Evolutionary conservation across 805 yeast species (phyloP), one percentile per base, ranked within the genome.

Genomic region (Hanseniaspora guilliermondii): DNA sequence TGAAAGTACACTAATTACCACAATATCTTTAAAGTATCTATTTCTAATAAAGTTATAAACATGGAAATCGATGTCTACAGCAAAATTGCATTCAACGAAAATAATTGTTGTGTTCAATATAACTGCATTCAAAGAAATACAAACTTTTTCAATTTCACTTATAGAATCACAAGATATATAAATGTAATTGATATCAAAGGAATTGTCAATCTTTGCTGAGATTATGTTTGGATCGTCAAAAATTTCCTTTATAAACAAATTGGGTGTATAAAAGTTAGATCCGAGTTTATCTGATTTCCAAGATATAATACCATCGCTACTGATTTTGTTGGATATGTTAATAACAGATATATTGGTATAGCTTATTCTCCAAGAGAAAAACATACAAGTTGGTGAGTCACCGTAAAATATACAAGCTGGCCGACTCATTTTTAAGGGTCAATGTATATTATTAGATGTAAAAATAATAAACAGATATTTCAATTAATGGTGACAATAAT

Each of bases 261-360:
- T 66, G 11, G 70, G 69, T 14, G 62, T 61, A 53, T 66, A 67
- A 48, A 63, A 65, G 56, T 63, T 65, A 7, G 68, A 64, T 4
- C 69, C 68, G 17, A 65, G 46, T 39, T 62, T 62, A 3, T 64
- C 56, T 11, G 68, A 63, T 54, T 66, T 65, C 70, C 69, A 67
- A 3, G 67, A 61, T 1, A 67, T 62, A 17, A 64, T 50, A 4
- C 68, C 68, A 60, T 66, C 69, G 35, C 63, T 59, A 7, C 68
- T 61, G 9, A 65, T 62, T 49, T 59, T 61, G 22, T 60, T 61
- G 2, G 69, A 65, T 4, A 63, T 60, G 37, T 65, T 55, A 14
- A 66, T 61, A 16, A 65, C 59, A 47, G 65, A 64, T 3, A 65
- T 59, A 38, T 62, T 64, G 6, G 66, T 61, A n/a, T 65, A 55